Conservation (phyloP, 1,284 basidiomycete genomes). For the Paramarasmius palmivorus region DNA sequence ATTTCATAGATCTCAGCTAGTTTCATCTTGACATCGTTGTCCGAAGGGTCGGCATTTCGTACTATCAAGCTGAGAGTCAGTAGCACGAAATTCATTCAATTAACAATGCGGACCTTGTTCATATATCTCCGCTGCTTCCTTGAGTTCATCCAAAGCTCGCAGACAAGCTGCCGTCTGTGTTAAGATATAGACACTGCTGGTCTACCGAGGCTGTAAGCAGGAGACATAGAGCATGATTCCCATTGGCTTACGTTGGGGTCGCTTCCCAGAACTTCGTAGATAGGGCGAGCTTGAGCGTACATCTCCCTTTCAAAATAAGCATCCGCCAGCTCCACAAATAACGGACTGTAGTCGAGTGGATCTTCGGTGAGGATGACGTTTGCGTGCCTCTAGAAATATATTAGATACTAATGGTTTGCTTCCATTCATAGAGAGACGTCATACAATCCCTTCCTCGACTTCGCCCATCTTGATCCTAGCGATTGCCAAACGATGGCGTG, state of each 20-base stretch:
- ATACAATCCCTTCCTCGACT: slow-evolving; percentile 78
- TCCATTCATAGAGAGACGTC: slow-evolving; percentile 20
- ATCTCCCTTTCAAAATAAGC: slow-evolving; percentile 77
- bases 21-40: slow-evolving; percentile 84
- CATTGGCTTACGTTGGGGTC: slow-evolving; percentile 61
- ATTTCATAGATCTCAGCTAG: slow-evolving; percentile 90
- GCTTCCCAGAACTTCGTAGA: slow-evolving; percentile 75
- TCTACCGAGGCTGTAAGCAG: slow-evolving; percentile 36
- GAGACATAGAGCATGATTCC: slow-evolving; percentile 1
- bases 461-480: slow-evolving; percentile 84
- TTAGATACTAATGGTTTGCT: slow-evolving; percentile 3
- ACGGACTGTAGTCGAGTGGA: slow-evolving; percentile 70
- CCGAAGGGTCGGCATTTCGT: slow-evolving; percentile 67
- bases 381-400: slow-evolving; percentile 67
- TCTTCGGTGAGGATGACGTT: slow-evolving; percentile 72
- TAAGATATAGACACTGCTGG: slow-evolving; percentile 67
- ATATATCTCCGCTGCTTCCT: slow-evolving; percentile 81
- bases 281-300: slow-evolving; percentile 75
- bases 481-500: slow-evolving; percentile 85
- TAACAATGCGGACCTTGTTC: slow-evolving; percentile 71
- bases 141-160: slow-evolving; percentile 69
- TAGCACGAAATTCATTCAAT: background rate
- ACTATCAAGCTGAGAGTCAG: slow-evolving; percentile 51
- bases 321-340: slow-evolving; percentile 85
- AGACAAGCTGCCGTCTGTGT: slow-evolving; percentile 75